Base-by-base conservation (phyloP, 495 filamentous ascomycete species). In the Annulohypoxylon moriforme region DNA sequence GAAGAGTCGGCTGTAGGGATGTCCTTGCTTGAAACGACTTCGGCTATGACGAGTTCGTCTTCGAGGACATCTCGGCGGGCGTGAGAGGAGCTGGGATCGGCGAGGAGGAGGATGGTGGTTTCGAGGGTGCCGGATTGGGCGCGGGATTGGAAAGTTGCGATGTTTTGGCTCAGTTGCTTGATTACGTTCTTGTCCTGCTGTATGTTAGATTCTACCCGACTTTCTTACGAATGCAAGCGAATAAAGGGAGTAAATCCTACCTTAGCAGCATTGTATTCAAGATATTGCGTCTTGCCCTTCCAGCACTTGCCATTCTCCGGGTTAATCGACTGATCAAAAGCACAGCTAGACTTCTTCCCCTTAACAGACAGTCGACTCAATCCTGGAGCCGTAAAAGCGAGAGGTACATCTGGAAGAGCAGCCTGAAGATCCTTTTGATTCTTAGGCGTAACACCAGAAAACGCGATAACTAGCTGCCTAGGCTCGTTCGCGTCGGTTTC, bases 391-490 rank as follows among this genome's bases (percentile, higher is more conserved):
- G 78, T 74, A 71, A 88, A 87, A 0, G 81, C 75, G 14, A 80
- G 77, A n/a, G 78, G 66, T 20, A 79, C 73, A 40, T 66, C 65
- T 31, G 76, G 56, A 58, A 83, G 44, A 58, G 74, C 71, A 22
- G 76, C 67, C 73, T 72, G 78, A 20, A 83, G 33, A 22, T 73
- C 59, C 52, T 70, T 53, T 44, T 77, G 60, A 1, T 81, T 75
- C 44, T 79, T 62, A 3, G 72, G n/a, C 7, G 78, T 77, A 18
- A 81, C 56, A 49, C 85, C 85, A 67, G 86, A 84, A 29, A 88
- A 76, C 46, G 86, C 73, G 57, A 88, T 75, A 10, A 87, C 76
- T 11, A 88, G 78, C 74, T 88, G 85, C 52, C 76, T 73, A 42
- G 82, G 78, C 53, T 80, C 76, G 31, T 67, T 71, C 13, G 71